phyloP scores from a whole-genome alignment of 2,329 filamentous ascomycete genomes.

The Calonectria hawksworthii region DNA sequence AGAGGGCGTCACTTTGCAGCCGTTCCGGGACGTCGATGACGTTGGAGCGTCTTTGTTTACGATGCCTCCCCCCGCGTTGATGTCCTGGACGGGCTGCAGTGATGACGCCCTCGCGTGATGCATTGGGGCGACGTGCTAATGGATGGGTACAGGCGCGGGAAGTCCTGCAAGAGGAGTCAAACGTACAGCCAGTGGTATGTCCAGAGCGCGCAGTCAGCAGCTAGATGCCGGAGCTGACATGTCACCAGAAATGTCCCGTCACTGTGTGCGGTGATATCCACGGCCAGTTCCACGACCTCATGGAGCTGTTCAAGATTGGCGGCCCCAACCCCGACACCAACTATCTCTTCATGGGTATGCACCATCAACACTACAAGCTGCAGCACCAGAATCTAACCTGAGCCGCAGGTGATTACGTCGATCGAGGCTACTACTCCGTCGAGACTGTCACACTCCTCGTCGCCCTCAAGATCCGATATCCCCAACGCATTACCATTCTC shows the following conservation, averaged over 20 bases:
- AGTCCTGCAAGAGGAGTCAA: conserved; percentile 96
- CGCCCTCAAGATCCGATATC: conserved; percentile 97
- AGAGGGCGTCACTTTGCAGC: conserved; percentile 4
- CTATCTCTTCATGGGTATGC: conserved; percentile 97
- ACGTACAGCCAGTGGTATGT: conserved; percentile 97
- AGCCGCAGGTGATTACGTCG: conserved; percentile 89
- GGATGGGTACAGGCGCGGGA: conserved; percentile 80
- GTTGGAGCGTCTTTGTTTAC: conserved; percentile 3
- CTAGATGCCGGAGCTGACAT: conserved; percentile 42
- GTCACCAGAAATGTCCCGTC: conserved; percentile 91
- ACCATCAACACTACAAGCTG: not conserved
- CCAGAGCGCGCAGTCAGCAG: conserved; percentile 26
- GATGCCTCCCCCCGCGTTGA: conserved; percentile 24
- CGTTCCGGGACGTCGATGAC: not conserved
- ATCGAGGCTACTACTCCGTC: conserved; percentile 98
- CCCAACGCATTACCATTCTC: conserved; percentile 96
- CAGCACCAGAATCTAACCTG: conserved; percentile 6
- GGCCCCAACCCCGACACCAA: conserved; percentile 98
- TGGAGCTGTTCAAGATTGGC: conserved; percentile 99
- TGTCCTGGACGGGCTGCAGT: conserved; percentile 29
- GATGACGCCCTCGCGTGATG: conserved; percentile 49
- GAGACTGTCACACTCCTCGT: conserved; percentile 98
- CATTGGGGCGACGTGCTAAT: conserved; percentile 49
- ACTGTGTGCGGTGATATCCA: conserved; percentile 99
- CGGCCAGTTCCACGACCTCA: conserved; percentile 98